Percentiles rank a stretch among this genome's conserved stretches.
Conservation (phyloP, 139 green algal genomes). For the Asterochloris sp. region DNA sequence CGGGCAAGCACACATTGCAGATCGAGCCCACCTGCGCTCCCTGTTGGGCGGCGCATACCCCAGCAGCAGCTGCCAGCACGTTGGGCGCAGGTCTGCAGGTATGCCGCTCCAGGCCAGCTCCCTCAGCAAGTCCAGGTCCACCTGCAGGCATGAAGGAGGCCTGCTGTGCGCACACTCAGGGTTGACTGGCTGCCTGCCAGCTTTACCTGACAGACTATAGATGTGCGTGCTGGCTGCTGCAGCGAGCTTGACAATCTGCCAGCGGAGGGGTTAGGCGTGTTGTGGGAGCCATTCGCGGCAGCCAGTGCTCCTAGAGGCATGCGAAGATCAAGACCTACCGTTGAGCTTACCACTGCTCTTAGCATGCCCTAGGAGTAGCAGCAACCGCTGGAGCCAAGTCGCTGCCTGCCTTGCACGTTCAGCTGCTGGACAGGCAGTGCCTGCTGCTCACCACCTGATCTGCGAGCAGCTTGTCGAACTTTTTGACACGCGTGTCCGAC, state of each 20-base stretch:
- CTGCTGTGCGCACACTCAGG: background rate
- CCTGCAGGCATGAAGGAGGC: conserved; percentile 27
- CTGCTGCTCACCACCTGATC: conserved; percentile 43
- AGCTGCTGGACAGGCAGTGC: background rate
- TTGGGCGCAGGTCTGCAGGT: conserved; percentile 67
- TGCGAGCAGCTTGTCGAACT: conserved; percentile 65
- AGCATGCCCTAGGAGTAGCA: background rate
- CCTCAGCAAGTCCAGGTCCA: conserved; percentile 79
- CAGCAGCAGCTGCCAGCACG: conserved; percentile 90
- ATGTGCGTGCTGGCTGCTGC: no score
- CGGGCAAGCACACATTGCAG: no score
- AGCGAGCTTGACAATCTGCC: no score
- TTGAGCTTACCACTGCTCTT: background rate
- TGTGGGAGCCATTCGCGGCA: no score
- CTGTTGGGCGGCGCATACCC: conserved; percentile 87
- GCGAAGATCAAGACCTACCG: background rate
- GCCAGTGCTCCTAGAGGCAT: no score
- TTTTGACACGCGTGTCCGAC: conserved; percentile 55
- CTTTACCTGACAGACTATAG: no score
- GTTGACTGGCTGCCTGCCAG: no score
- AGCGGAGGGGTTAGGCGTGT: no score
- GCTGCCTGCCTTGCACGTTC: background rate
- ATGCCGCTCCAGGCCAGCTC: conserved; percentile 91
- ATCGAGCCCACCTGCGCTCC: conserved; percentile 31
- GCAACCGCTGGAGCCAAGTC: background rate